These are phyloP conservation scores for Fusarium sp. DNA, from an alignment of 2,329 filamentous ascomycete species.

Conservation along the genomic window DNA sequence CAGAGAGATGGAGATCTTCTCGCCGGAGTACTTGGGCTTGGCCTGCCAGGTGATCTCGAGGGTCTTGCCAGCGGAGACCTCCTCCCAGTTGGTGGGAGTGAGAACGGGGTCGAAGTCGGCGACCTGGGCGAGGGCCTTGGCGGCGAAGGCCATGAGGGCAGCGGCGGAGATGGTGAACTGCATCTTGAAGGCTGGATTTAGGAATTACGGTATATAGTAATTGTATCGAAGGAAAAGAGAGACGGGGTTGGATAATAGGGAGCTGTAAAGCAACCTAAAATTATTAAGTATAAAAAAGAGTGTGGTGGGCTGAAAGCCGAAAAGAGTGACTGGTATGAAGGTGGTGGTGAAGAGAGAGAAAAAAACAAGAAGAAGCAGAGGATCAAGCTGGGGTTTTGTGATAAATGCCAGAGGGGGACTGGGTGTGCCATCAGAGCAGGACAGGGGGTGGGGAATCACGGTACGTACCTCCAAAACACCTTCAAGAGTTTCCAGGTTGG, in stretches of 20 bases:
- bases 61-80: conserved; percentile 60
- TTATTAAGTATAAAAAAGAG: conserved; percentile 46
- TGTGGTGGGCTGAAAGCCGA: conserved; percentile 48
- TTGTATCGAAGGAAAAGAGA: conserved; percentile 32
- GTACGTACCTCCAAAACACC: conserved; percentile 28
- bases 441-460: conserved; percentile 16
- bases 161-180: conserved; percentile 62
- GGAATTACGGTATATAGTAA: conserved; percentile 39
- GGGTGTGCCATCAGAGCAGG: conserved; percentile 13
- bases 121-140: conserved; percentile 65
- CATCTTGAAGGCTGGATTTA: conserved; percentile 60
- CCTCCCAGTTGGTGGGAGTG: conserved; percentile 58
- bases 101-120: conserved; percentile 67
- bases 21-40: conserved; percentile 54
- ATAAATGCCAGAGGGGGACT: conserved; percentile 44
- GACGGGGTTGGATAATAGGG: conserved; percentile 23
- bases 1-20: conserved; percentile 64
- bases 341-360: conserved; percentile 38
- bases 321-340: conserved; percentile 51
- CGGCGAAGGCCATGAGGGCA: conserved; percentile 64
- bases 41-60: conserved; percentile 65
- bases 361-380: conserved; percentile 26
- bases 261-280: conserved; percentile 32
- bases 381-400: conserved; percentile 35
- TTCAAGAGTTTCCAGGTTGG: conserved; percentile 26